These are phyloP conservation scores for Chrysochromulina parva DNA, from an alignment of 78 protist species.

Conservation along the genomic window DNA sequence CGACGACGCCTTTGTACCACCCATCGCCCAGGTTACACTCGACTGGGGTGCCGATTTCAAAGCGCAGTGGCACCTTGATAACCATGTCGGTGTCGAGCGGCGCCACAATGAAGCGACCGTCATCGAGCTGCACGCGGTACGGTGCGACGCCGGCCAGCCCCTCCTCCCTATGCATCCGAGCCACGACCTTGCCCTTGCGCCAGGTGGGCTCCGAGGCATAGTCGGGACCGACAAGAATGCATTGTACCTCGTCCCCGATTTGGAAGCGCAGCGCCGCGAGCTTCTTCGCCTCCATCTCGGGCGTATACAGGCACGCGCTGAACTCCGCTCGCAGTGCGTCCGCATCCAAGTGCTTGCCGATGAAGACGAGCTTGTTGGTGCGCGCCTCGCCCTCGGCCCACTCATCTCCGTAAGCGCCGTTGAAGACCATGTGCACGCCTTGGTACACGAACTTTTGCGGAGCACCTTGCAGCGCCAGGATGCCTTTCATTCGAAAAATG, in stretches of 20 bases:
- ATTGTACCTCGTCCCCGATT: neutral
- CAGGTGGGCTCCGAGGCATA: too few species aligned
- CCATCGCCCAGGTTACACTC: too few species aligned
- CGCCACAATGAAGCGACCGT: too few species aligned
- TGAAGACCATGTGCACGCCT: constrained; percentile 24
- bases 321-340: neutral
- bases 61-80: too few species aligned
- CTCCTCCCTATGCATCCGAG: too few species aligned
- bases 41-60: too few species aligned
- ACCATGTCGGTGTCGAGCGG: too few species aligned
- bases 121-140: too few species aligned
- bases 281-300: neutral
- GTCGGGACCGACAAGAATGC: too few species aligned
- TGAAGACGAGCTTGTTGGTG: constrained; percentile 49
- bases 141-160: too few species aligned
- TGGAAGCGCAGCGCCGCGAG: neutral
- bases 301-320: neutral
- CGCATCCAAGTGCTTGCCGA: constrained; percentile 45
- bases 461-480: neutral
- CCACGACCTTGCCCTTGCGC: too few species aligned
- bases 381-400: constrained; percentile 1
- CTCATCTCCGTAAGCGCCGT: neutral
- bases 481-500: constrained; percentile 39
- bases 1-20: too few species aligned
- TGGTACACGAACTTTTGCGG: constrained; percentile 14